phyloP scores from a whole-genome alignment of 192 early-diverging fungal species.

The Ambispora gerdemannii region DNA sequence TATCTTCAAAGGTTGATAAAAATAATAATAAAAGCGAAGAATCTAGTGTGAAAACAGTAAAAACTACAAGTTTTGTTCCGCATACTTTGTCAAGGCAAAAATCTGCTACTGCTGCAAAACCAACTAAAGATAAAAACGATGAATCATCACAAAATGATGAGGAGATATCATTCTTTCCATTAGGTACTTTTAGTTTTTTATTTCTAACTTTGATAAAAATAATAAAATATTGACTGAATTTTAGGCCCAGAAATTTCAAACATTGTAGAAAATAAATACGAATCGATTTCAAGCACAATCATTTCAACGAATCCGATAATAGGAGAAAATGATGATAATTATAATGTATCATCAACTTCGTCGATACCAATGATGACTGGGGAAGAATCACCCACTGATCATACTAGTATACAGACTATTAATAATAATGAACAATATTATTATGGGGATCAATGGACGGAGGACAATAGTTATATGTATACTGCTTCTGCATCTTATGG shows the following conservation, averaged over 20 bases:
- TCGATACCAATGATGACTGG: background rate
- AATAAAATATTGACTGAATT: too few relatives aligned
- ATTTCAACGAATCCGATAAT: background rate
- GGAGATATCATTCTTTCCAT: constrained; percentile 13
- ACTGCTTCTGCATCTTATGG: too few relatives aligned
- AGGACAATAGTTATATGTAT: background rate
- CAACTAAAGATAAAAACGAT: constrained; percentile 5
- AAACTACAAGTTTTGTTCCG: constrained; percentile 7
- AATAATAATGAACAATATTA: background rate
- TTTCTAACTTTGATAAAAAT: too few relatives aligned
- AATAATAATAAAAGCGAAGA: background rate
- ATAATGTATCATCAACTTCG: background rate
- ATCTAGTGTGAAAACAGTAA: background rate
- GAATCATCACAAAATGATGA: background rate
- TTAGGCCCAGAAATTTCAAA: constrained; percentile 13
- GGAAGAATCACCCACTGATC: too few relatives aligned
- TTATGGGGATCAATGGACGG: background rate
- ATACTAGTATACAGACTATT: background rate
- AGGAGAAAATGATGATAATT: background rate
- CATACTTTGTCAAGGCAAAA: constrained; percentile 8
- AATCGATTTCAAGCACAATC: background rate
- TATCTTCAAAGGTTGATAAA: background rate
- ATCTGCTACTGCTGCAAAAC: background rate
- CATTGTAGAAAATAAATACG: background rate
- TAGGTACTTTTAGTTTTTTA: background rate